Base-by-base conservation (phyloP, 768 basidiomycete species). In the Rhizopogon salebrosus region DNA sequence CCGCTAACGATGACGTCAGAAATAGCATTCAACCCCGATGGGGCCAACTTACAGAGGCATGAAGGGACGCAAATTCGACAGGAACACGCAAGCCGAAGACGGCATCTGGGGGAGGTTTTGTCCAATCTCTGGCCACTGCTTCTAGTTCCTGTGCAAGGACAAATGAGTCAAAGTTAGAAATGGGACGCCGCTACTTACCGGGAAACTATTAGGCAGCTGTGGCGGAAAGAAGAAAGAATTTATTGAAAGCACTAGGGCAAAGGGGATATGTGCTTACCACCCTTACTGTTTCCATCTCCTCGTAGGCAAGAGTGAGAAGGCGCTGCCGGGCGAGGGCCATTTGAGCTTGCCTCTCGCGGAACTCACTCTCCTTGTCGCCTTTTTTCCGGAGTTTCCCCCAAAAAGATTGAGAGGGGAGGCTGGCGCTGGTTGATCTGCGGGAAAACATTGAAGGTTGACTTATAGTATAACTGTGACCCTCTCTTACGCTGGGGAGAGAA, bases 271-370 rank as follows among this genome's bases (percentile, higher is more conserved):
- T 14, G 8, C 31, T 13, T 46, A 46, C 87, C 76, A 87, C 82
- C 57, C 85, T 78, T 54, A 93, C 77, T 7, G 91, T 92, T 71
- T 93, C 91, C 85, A 91, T 89, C 36, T 92, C 91, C 51, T 76
- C 87, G 66, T 85, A 89, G 8, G 82, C 84, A 53, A 93, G 81
- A 54, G 91, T 93, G 60, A 93, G 77, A 58, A 90, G 80, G 55
- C 87, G 82, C 59, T 87, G 85, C 51, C 88, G 73, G 23, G 84
- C 76, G 60, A 91, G 76, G 3, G 87, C 80, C 83, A 88, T 87
- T 20, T 79, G 79, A 1, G 76, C 72, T 26, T 77, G 75, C 50
- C 69, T 72, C 43, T 78, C 74, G 59, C 79, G 75, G 57, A 78
- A 70, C n/a, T 85, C 83, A 59, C 69, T 70, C 52, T 88, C 84